phyloP scores from a whole-genome alignment of 352 stramenopile genomes.

The Globisporangium alternatum region DNA sequence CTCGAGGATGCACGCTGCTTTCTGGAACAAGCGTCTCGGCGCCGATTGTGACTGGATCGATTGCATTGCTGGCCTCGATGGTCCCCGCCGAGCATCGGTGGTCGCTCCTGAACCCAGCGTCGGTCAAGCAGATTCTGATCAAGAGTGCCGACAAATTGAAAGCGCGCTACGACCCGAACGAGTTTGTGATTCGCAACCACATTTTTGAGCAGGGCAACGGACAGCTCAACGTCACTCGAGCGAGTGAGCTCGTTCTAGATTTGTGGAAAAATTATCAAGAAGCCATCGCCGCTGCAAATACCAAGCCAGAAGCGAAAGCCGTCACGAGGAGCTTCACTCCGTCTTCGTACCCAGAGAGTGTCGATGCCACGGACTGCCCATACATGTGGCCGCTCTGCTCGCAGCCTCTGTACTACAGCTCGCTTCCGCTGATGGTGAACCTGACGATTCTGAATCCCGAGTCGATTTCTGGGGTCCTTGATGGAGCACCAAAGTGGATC shows the following conservation, averaged over 20 bases:
- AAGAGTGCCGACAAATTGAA: conserved; percentile 47
- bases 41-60: conserved; percentile 74
- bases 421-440: conserved; percentile 76
- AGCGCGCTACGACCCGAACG: conserved; percentile 27
- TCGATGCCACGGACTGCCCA: conserved; percentile 77
- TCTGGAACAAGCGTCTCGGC: conserved; percentile 84
- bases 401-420: conserved; percentile 73
- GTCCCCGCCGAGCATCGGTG: conserved; percentile 47
- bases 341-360: conserved; percentile 56
- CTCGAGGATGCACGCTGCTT: conserved; percentile 52
- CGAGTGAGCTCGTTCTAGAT: conserved; percentile 40
- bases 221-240: conserved; percentile 61
- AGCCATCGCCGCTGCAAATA: conserved; percentile 15
- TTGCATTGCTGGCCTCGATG: conserved; percentile 77
- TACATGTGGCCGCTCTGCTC: conserved; percentile 87
- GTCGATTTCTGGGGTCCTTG: conserved; percentile 44
- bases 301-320: neutral
- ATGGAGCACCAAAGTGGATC: conserved; percentile 50
- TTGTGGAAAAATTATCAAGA: conserved; percentile 37
- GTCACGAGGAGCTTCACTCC: conserved; percentile 14
- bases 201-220: conserved; percentile 86
- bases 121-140: conserved; percentile 69
- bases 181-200: conserved; percentile 60
- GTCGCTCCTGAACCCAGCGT: conserved; percentile 59
- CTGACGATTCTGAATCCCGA: conserved; percentile 78